These are phyloP conservation scores for Polygonum maritimum DNA, from an alignment of 148 eudicot species.

Conservation along the genomic window DNA sequence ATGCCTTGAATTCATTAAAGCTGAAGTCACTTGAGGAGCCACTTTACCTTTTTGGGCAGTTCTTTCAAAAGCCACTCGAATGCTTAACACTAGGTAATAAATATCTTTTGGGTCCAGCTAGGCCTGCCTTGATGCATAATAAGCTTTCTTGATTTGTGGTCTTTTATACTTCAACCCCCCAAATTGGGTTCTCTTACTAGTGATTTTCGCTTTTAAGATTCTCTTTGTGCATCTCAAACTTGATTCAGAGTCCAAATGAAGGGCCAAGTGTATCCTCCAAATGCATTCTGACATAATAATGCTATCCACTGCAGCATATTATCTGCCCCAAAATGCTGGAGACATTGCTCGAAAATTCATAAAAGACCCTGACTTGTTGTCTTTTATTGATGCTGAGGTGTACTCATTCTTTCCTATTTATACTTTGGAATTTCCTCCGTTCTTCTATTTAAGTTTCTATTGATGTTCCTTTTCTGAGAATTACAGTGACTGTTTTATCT, in stretches of 20 bases:
- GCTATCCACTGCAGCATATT: constrained; percentile 57
- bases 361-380: constrained; percentile 70
- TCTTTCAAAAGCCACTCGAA: constrained; percentile 85
- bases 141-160: background rate
- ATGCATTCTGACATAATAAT: constrained; percentile 15
- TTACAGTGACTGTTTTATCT: constrained; percentile 8
- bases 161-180: background rate
- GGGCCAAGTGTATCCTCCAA: background rate
- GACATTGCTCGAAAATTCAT: constrained; percentile 81
- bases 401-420: background rate
- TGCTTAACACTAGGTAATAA: constrained; percentile 90
- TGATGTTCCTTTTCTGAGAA: background rate
- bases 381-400: constrained; percentile 98
- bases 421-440: background rate
- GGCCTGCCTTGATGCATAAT: background rate
- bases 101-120: background rate
- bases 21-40: constrained; percentile 97
- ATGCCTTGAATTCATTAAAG: constrained; percentile 89
- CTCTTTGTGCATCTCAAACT: background rate
- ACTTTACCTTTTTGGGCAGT: constrained; percentile 90
- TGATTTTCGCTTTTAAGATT: background rate
- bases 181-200: background rate
- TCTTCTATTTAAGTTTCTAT: background rate
- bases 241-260: background rate
- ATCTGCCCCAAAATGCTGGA: constrained; percentile 98